Percentiles rank a stretch among this genome's conserved stretches.
phyloP scores from a whole-genome alignment of 768 basidiomycete genomes.

The Hericium alpestre region DNA sequence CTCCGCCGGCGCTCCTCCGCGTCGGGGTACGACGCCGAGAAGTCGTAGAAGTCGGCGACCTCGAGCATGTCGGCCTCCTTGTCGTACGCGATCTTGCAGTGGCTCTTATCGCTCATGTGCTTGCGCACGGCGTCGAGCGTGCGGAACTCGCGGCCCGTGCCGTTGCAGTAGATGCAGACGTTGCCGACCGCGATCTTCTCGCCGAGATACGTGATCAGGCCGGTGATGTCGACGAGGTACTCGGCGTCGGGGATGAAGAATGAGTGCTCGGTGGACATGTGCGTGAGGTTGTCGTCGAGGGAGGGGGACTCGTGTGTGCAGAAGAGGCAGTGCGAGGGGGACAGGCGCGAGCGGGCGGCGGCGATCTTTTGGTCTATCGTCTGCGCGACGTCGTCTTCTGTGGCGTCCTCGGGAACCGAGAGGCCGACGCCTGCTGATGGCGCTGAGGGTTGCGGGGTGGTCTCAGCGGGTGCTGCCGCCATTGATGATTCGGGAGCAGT shows the following conservation, averaged over 20 bases:
- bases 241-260: constrained; percentile 96
- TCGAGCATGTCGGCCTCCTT: constrained; percentile 71
- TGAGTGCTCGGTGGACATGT: constrained; percentile 83
- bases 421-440: constrained; percentile 13
- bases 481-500: not conserved
- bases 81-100: constrained; percentile 94
- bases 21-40: constrained; percentile 66
- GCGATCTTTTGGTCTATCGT: constrained; percentile 71
- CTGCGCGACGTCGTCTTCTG: constrained; percentile 36
- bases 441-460: not conserved
- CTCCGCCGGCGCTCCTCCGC: constrained; percentile 21
- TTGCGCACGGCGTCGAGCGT: constrained; percentile 81
- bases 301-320: constrained; percentile 46
- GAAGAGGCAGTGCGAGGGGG: constrained; percentile 73
- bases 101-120: constrained; percentile 93
- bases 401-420: constrained; percentile 27
- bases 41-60: constrained; percentile 90
- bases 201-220: constrained; percentile 76
- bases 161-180: constrained; percentile 86
- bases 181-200: constrained; percentile 93
- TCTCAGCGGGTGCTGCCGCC: not conserved
- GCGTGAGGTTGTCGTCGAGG: constrained; percentile 59
- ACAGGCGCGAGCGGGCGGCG: constrained; percentile 53
- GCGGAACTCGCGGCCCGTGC: constrained; percentile 70
- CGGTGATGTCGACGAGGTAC: constrained; percentile 74